Evolutionary conservation across 176 grass and related monocot species (phyloP).

Genomic region (Thinopyrum elongatum): DNA sequence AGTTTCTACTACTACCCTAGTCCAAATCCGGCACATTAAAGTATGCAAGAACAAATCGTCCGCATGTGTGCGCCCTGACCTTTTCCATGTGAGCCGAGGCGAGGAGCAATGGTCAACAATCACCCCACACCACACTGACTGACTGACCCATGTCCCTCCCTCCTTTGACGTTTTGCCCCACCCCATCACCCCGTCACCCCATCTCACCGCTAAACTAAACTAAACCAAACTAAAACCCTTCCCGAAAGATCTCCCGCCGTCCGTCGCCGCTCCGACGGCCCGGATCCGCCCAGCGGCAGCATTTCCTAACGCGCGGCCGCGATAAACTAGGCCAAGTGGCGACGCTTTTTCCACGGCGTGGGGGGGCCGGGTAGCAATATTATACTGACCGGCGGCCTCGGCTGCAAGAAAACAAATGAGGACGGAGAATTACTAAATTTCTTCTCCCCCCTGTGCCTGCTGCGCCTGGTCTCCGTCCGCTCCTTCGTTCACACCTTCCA

Average conservation of each 20-base stretch:
- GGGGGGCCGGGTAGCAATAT: slow-evolving; percentile 29
- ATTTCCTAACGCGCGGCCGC: neutral
- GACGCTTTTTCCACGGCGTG: neutral
- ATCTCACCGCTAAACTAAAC: neutral
- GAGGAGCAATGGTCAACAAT: slow-evolving; percentile 36
- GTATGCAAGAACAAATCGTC: neutral
- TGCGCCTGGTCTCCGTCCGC: slow-evolving; percentile 24
- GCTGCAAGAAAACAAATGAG: neutral
- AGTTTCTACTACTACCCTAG: neutral
- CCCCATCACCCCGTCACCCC: neutral
- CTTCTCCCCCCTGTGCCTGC: neutral
- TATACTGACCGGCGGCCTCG: slow-evolving; percentile 11
- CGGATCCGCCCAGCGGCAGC: neutral
- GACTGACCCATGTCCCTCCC: slow-evolving; percentile 40
- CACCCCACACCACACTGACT: neutral
- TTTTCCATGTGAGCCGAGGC: slow-evolving; percentile 29
- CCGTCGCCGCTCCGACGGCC: neutral
- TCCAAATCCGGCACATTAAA: slow-evolving; percentile 39
- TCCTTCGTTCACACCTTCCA: slow-evolving; percentile 30
- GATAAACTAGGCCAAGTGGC: slow-evolving; percentile 3
- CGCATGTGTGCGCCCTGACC: slow-evolving; percentile 17
- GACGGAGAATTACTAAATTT: neutral
- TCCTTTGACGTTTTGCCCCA: slow-evolving; percentile 45
- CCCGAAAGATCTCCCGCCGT: neutral
- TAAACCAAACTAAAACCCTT: neutral